A percentile compares a stretch with the other conserved stretches of the same genome.
Evolutionary conservation across 2,329 filamentous ascomycete species (phyloP).

Genomic region (Talaromyces verruculosus): DNA sequence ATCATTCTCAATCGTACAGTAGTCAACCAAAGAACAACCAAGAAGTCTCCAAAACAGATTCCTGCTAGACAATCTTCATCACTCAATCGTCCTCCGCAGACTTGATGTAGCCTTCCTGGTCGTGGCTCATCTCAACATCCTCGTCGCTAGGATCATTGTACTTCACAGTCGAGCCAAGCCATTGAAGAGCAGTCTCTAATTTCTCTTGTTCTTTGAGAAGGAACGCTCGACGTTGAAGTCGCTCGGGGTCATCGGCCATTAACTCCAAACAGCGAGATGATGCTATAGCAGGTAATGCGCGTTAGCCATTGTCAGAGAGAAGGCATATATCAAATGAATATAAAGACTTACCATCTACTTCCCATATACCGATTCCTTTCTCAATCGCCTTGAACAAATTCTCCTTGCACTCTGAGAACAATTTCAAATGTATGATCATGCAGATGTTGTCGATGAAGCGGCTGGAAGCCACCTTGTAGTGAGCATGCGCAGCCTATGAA

Average conservation of each 20-base stretch:
- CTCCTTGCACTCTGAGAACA: constrained; percentile 38
- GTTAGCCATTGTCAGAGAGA: neutral
- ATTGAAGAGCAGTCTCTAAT: constrained; percentile 36
- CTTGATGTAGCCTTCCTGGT: neutral
- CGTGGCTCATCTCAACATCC: neutral
- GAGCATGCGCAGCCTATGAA: constrained; percentile 36
- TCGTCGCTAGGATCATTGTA: neutral
- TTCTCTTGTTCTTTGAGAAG: constrained; percentile 37
- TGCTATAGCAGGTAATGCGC: constrained; percentile 27
- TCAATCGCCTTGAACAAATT: constrained; percentile 35
- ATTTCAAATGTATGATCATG: constrained; percentile 37
- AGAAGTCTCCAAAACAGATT: neutral
- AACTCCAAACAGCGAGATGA: constrained; percentile 36
- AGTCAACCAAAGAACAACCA: neutral
- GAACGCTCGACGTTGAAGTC: constrained; percentile 33
- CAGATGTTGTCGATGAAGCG: constrained; percentile 43
- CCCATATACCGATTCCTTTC: constrained; percentile 31
- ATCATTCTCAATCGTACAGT: neutral
- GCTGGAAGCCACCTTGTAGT: constrained; percentile 42
- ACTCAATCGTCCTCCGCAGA: neutral
- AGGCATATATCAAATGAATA: too few species aligned
- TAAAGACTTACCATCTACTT: constrained; percentile 31
- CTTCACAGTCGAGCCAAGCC: constrained; percentile 25
- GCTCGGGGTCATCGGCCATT: constrained; percentile 40
- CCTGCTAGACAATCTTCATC: neutral